Conservation (phyloP, 2,329 filamentous ascomycete genomes). For the Fusarium nodosum region DNA sequence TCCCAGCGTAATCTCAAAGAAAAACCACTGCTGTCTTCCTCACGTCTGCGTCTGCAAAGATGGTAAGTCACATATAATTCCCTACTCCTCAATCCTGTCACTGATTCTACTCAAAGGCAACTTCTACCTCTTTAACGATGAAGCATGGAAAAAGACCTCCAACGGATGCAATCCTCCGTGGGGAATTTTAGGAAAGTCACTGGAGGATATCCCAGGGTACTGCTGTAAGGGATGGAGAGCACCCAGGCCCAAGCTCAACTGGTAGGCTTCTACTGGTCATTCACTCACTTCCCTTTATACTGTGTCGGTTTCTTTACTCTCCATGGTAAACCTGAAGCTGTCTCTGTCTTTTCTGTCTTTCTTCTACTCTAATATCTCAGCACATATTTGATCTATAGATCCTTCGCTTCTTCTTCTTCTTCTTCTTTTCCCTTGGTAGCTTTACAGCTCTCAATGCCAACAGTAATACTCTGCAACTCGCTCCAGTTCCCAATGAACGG, state of each 20-base stretch:
- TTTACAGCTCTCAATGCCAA: conserved; percentile 12
- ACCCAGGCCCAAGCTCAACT: not conserved
- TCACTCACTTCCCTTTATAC: not conserved
- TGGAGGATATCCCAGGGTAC: conserved; percentile 28
- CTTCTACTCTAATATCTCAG: not conserved
- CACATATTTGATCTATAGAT: not conserved
- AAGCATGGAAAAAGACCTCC: conserved; percentile 7
- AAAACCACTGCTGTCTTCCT: conserved; percentile 34
- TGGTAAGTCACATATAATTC: conserved; percentile 6
- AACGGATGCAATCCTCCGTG: conserved; percentile 39
- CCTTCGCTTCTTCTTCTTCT: not conserved
- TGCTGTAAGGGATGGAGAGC: conserved; percentile 33
- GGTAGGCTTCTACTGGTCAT: not conserved
- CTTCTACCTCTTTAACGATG: conserved; percentile 37
- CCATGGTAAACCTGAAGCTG: no score
- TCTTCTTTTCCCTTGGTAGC: accelerated
- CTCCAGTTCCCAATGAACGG: conserved; percentile 37
- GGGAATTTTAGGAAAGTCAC: conserved; percentile 24
- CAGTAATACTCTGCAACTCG: conserved; percentile 44
- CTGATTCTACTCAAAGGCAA: conserved; percentile 7
- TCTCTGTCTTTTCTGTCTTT: not conserved
- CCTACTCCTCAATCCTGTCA: accelerated
- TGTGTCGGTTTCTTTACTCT: not conserved
- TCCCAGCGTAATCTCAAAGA: conserved; percentile 12
- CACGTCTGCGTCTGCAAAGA: conserved; percentile 36